phyloP scores from a whole-genome alignment of 2,329 filamentous ascomycete genomes.

The Fusarium odoratissimum region DNA sequence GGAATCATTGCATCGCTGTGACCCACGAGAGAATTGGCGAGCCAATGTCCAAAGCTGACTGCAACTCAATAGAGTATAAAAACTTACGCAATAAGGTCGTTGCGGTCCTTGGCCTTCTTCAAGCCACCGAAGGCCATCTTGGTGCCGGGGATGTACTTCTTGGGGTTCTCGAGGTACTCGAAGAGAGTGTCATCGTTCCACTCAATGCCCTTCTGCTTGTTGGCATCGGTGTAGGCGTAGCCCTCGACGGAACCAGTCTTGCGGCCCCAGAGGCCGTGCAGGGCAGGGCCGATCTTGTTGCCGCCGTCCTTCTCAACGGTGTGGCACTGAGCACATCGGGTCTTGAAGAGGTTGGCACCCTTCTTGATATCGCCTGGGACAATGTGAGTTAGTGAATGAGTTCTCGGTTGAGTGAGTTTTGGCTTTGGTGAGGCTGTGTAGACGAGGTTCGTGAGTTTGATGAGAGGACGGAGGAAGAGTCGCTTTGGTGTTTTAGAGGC shows the following conservation, averaged over 20 bases:
- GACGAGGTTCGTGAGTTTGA: not conserved
- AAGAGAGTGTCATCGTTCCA: conserved; percentile 93
- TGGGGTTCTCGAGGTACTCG: conserved; percentile 99
- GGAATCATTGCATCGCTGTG: not conserved
- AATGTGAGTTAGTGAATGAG: conserved; percentile 45
- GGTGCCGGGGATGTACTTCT: conserved; percentile 99
- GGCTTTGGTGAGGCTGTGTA: not conserved
- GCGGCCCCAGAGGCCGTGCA: conserved; percentile 97
- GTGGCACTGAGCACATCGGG: conserved; percentile 98
- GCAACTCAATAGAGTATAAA: not conserved
- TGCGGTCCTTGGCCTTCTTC: conserved; percentile 99
- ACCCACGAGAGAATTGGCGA: not conserved
- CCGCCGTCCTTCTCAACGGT: conserved; percentile 88
- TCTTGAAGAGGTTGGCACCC: conserved; percentile 99
- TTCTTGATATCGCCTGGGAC: conserved; percentile 89
- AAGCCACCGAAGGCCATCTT: conserved; percentile 99
- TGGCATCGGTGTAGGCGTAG: conserved; percentile 98
- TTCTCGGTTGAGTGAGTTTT: not conserved
- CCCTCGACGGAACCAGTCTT: conserved; percentile 92
- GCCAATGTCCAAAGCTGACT: not conserved
- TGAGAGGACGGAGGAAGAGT: not conserved
- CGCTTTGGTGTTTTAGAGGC: conserved; percentile 3
- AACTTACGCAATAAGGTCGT: conserved; percentile 96
- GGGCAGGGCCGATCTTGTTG: conserved; percentile 98
- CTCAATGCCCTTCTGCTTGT: conserved; percentile 94